Conservation (phyloP, 495 filamentous ascomycete species). For the Podospora tetraspora region DNA sequence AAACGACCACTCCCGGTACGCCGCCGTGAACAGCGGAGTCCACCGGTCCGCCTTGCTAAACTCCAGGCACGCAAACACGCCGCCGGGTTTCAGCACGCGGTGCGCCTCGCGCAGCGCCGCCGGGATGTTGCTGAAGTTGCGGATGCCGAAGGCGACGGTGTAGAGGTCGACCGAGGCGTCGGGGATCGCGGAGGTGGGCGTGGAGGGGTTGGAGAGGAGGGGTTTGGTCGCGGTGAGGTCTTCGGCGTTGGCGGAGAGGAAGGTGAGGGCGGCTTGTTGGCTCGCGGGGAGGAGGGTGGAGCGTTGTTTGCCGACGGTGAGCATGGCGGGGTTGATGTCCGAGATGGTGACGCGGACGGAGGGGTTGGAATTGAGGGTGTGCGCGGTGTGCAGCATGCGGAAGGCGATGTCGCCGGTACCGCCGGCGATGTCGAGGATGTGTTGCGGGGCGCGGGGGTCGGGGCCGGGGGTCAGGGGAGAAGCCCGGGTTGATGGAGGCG, state of each 20-base stretch:
- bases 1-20: constrained; percentile 97
- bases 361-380: constrained; percentile 72
- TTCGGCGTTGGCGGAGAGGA: constrained; percentile 90
- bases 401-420: constrained; percentile 98
- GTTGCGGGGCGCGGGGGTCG: constrained; percentile 43
- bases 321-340: constrained; percentile 95
- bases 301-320: constrained; percentile 78
- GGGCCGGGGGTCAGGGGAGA: constrained; percentile 38
- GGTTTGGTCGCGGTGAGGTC: constrained; percentile 42
- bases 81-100: constrained; percentile 87
- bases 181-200: constrained; percentile 44
- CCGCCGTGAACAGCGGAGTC: constrained; percentile 59
- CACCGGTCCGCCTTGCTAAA: constrained; percentile 76
- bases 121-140: constrained; percentile 89
- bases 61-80: constrained; percentile 95
- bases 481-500: constrained; percentile 81
- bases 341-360: constrained; percentile 77
- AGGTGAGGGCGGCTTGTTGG: constrained; percentile 54
- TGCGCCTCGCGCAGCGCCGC: constrained; percentile 72
- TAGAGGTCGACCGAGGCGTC: constrained; percentile 74
- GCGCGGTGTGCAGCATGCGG: constrained; percentile 87
- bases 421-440: constrained; percentile 94
- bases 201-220: constrained; percentile 6
- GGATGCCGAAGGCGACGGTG: constrained; percentile 95
- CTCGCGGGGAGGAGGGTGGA: constrained; percentile 41